A percentile compares a stretch with the other conserved stretches of the same genome.
phyloP scores from a whole-genome alignment of 2,329 filamentous ascomycete genomes.

The Sordariomycetes sp. region DNA sequence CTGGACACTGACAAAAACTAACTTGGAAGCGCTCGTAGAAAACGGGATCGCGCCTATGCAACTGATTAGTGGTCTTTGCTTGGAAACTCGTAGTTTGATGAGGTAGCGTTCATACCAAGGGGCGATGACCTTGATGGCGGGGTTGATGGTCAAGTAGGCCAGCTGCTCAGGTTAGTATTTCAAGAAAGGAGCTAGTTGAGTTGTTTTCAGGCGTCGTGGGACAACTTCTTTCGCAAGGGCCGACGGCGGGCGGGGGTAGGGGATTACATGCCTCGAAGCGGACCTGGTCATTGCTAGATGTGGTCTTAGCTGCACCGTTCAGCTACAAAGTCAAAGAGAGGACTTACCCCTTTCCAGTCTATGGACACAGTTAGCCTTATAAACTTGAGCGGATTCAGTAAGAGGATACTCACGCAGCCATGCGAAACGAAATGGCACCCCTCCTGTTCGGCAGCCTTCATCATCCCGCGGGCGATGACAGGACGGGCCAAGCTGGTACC shows the following conservation, averaged over 20 bases:
- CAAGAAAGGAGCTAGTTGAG: neutral
- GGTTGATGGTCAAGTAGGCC: constrained; percentile 37
- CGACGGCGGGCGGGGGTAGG: neutral
- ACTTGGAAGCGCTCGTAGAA: constrained; percentile 4
- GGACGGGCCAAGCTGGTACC: constrained; percentile 49
- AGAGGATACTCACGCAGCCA: constrained; percentile 28
- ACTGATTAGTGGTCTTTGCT: neutral
- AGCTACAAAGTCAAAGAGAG: constrained; percentile 3
- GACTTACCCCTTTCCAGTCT: constrained; percentile 42
- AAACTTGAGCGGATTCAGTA: neutral
- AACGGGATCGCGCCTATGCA: neutral
- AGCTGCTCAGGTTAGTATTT: constrained; percentile 13
- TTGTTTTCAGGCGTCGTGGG: too few relatives aligned
- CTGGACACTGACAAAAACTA: neutral
- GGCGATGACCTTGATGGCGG: constrained; percentile 61
- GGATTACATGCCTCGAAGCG: constrained; percentile 6
- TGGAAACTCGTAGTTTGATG: constrained; percentile 31
- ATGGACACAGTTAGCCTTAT: neutral
- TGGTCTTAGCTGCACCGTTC: neutral
- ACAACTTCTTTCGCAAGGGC: too few relatives aligned
- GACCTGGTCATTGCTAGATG: constrained; percentile 3
- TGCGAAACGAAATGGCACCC: constrained; percentile 25
- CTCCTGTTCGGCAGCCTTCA: constrained; percentile 19
- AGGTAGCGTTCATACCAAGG: constrained; percentile 62
- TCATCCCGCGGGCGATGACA: constrained; percentile 53